Base-by-base conservation (phyloP, 129 eudicot species). In the Heracleum sosnowskyi region DNA sequence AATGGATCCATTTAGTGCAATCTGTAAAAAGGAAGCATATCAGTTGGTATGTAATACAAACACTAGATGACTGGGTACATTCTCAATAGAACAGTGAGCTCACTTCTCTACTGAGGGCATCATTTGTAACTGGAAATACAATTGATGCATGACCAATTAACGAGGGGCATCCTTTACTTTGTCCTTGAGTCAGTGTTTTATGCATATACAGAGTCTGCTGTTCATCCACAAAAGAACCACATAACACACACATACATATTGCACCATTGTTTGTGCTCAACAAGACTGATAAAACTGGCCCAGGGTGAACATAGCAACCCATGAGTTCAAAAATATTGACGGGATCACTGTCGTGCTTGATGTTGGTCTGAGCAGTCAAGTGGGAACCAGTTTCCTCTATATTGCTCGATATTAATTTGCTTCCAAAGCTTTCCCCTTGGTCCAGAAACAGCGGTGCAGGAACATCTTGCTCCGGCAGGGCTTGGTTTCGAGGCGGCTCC, bases 281-380 rank as follows among this genome's bases (percentile, higher is more conserved):
- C 77, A 84, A 90, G 73, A 92, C 90, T 86, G 83, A 76, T 79
- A 87, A 91, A 84, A 95, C 83, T 76, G 92, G 94, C 76, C 53
- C 81, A 78, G 99, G 94, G 80, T 86, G 93, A 82, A 80, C 55
- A 80, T 90, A 92, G 86, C 92, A 77, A 45, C 95, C 94, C 68
- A 87, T 78, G 83, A 90, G 83, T 85, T 87, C 82, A 76, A 84
- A 84, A 40, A 66, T 40, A 47, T 75, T 60, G 77, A 40, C 81
- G n/a, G 31, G 34, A 37, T 80, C 85, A 79, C 78, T 78, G 63
- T 79, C 47, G 0, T 49, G 78, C 40, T 66, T 74, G 81, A 76
- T 34, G 16, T 81, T 57, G 18, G 41, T 72, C 71, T 53, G 82
- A 46, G 42, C 42, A 22, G 78, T 81, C 41, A 49, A 55, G 37